phyloP scores from a whole-genome alignment of 768 basidiomycete genomes.

The Tulasnella sp. region DNA sequence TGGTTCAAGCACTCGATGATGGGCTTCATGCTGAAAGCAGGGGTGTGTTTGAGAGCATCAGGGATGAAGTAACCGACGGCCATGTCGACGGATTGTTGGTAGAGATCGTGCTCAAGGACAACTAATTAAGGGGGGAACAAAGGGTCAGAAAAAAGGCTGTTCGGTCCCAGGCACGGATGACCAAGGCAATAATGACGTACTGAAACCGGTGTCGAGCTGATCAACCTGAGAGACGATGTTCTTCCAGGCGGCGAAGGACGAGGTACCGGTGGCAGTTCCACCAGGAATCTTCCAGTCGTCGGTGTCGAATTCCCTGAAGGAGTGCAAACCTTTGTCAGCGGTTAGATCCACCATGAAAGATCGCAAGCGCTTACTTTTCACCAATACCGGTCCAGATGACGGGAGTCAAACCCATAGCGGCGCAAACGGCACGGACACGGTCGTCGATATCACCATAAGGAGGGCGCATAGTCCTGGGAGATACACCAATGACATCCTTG shows the following conservation, averaged over 20 bases:
- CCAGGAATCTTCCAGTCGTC: conserved; percentile 87
- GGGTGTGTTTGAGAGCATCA: conserved; percentile 31
- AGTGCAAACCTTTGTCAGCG: conserved; percentile 32
- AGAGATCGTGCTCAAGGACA: conserved; percentile 86
- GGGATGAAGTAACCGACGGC: conserved; percentile 49
- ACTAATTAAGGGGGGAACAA: conserved; percentile 37
- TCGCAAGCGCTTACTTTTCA: neutral
- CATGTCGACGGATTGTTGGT: conserved; percentile 47
- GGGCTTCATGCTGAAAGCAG: conserved; percentile 30
- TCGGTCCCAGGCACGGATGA: neutral
- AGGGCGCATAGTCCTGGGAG: conserved; percentile 56
- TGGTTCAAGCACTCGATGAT: conserved; percentile 33
- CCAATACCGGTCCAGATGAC: conserved; percentile 66
- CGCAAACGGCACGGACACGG: conserved; percentile 83
- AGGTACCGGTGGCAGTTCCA: conserved; percentile 62
- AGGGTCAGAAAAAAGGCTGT: neutral
- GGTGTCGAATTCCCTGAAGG: conserved; percentile 58
- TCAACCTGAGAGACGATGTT: conserved; percentile 68
- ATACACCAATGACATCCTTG: conserved; percentile 51
- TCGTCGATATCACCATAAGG: conserved; percentile 88
- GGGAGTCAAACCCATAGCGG: conserved; percentile 88
- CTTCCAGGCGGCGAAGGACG: conserved; percentile 66
- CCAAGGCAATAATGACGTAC: conserved; percentile 3
- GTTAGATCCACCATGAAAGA: neutral
- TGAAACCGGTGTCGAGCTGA: conserved; percentile 56